Percentiles rank a stretch among this genome's conserved stretches.
These are phyloP conservation scores for Ophiosphaerella narmari DNA, from an alignment of 2,329 filamentous ascomycete species.

Conservation along the genomic window DNA sequence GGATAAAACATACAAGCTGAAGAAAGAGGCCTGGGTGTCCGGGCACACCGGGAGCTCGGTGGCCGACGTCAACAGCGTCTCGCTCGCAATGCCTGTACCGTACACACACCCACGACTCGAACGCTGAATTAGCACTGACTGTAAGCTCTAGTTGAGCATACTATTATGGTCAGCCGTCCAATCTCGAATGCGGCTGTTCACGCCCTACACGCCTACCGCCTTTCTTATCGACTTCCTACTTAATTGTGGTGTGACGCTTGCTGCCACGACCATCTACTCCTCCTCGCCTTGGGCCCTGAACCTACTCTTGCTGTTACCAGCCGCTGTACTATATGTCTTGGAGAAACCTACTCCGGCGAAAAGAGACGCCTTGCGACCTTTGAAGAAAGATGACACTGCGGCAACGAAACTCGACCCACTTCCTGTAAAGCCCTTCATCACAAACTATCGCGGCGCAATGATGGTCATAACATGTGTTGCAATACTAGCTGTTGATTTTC, in stretches of 20 bases:
- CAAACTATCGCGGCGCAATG: conserved; percentile 88
- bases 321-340: conserved; percentile 63
- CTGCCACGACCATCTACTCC: conserved; percentile 85
- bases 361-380: conserved; percentile 22
- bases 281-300: conserved; percentile 74
- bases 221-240: conserved; percentile 83
- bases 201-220: conserved; percentile 69
- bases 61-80: conserved; percentile 84
- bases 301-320: conserved; percentile 73
- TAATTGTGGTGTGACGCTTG: conserved; percentile 79
- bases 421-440: conserved; percentile 89
- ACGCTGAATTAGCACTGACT: conserved; percentile 28
- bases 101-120: conserved; percentile 23
- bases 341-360: conserved; percentile 24
- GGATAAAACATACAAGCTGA: conserved; percentile 74
- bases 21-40: conserved; percentile 95
- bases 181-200: conserved; percentile 81
- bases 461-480: conserved; percentile 86
- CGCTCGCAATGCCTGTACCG: conserved; percentile 78
- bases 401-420: conserved; percentile 55
- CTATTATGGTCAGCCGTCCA: conserved; percentile 90
- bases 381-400: conserved; percentile 21
- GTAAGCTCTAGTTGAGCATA: conserved; percentile 67
- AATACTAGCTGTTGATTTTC: conserved; percentile 97
- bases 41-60: conserved; percentile 83